Evolutionary conservation across 1,284 basidiomycete species (phyloP).

Genomic region (Hymenochaete sp.): DNA sequence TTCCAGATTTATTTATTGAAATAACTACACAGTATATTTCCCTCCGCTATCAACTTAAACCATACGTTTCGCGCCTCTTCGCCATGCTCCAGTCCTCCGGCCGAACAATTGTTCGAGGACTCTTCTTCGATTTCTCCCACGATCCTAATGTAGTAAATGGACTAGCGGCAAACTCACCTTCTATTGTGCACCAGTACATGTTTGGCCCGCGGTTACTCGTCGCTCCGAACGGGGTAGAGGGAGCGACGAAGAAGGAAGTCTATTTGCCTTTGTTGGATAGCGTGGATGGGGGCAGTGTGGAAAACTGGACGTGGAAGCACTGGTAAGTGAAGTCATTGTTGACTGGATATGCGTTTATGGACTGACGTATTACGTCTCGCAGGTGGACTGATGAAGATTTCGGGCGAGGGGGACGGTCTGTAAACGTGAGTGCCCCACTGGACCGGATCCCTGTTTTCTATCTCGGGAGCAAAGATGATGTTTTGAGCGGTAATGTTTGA

Average conservation of each 20-base stretch:
- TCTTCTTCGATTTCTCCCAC: constrained; percentile 33
- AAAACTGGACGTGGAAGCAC: constrained; percentile 30
- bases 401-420: constrained; percentile 26
- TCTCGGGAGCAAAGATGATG: constrained; percentile 29
- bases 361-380: neutral
- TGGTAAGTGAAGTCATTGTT: constrained; percentile 24
- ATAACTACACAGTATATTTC: constrained; percentile 28
- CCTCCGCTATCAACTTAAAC: constrained; percentile 31
- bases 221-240: constrained; percentile 29
- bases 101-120: constrained; percentile 30
- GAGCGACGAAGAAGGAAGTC: constrained; percentile 28
- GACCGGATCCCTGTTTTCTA: constrained; percentile 35
- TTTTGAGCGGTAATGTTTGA: constrained; percentile 27
- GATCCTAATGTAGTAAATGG: constrained; percentile 27
- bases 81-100: constrained; percentile 29
- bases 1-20: neutral
- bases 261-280: constrained; percentile 31
- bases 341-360: neutral
- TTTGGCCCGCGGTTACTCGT: constrained; percentile 31
- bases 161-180: constrained; percentile 29
- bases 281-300: constrained; percentile 17
- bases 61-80: constrained; percentile 32
- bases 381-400: constrained; percentile 33
- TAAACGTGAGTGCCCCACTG: constrained; percentile 29
- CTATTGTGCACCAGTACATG: constrained; percentile 32